Evolutionary conservation across 2,329 filamentous ascomycete species (phyloP).

Genomic region (Monosporascus sp.): DNA sequence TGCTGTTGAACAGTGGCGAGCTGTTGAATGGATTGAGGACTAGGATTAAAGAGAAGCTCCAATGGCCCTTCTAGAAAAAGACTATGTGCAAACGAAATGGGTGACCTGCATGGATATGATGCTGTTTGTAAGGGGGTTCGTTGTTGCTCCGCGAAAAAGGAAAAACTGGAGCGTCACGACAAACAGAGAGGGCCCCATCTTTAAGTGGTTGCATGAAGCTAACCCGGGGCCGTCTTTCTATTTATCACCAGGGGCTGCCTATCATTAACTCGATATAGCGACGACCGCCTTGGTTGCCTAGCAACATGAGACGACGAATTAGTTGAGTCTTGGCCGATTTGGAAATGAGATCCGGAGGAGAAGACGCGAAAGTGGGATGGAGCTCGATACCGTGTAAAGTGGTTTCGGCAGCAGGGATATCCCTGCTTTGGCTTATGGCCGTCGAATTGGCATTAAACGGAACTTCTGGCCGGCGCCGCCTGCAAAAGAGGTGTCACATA

Average conservation of each 20-base stretch:
- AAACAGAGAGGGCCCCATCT: conserved; percentile 13
- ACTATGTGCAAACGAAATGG: neutral
- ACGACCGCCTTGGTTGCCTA: conserved; percentile 27
- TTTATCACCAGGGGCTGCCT: conserved; percentile 12
- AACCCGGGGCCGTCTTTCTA: conserved; percentile 14
- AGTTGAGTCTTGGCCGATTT: conserved; percentile 17
- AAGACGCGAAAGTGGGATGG: conserved; percentile 25
- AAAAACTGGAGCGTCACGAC: conserved; percentile 12
- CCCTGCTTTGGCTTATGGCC: neutral
- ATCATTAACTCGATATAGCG: conserved; percentile 6
- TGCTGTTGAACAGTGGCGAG: conserved; percentile 13
- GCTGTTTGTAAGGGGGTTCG: conserved; percentile 9
- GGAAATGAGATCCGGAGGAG: conserved; percentile 15
- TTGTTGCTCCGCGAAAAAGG: conserved; percentile 7
- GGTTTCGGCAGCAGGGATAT: conserved; percentile 16
- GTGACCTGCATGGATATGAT: conserved; percentile 1
- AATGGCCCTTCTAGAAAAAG: neutral
- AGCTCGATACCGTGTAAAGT: conserved; percentile 34
- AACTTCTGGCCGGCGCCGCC: no score
- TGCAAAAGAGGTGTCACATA: no score
- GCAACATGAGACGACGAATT: conserved; percentile 23
- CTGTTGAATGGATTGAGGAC: conserved; percentile 14
- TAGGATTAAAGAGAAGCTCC: conserved; percentile 6
- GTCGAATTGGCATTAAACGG: neutral
- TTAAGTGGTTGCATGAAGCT: conserved; percentile 31